These are phyloP conservation scores for Neophaeococcomyces mojaviensis DNA, from an alignment of 2,329 filamentous ascomycete genomes.

Conservation along the genomic window DNA sequence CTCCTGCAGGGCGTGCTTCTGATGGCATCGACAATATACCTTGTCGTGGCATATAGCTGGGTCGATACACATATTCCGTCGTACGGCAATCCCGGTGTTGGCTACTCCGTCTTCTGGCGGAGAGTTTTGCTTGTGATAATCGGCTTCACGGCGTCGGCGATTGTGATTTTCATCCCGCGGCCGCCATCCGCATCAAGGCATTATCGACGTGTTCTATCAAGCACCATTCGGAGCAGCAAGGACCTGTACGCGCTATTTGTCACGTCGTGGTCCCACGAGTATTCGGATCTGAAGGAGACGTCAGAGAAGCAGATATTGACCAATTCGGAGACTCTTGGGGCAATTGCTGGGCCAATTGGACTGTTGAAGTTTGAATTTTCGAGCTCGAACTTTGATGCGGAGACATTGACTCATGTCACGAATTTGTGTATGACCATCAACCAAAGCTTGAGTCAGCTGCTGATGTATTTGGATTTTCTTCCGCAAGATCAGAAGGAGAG, in stretches of 20 bases:
- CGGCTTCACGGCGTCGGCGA: conserved; percentile 10
- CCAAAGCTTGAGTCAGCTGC: conserved; percentile 30
- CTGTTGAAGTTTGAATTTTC: conserved; percentile 34
- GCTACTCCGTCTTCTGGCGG: conserved; percentile 45
- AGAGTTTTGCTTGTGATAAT: conserved; percentile 38
- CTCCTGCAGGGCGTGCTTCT: conserved; percentile 31
- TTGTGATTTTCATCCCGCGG: conserved; percentile 12
- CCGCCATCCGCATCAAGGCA: conserved; percentile 11
- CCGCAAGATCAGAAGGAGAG: conserved; percentile 36
- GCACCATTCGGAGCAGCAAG: conserved; percentile 6
- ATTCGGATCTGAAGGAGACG: conserved; percentile 4
- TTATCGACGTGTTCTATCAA: conserved; percentile 9
- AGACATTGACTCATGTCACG: conserved; percentile 28
- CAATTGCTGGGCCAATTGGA: conserved; percentile 29
- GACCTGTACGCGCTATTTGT: conserved; percentile 11
- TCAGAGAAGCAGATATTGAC: conserved; percentile 22
- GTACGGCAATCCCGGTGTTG: conserved; percentile 42
- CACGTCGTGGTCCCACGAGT: background rate
- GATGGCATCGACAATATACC: conserved; percentile 36
- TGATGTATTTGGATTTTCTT: conserved; percentile 28
- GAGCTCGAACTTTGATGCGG: conserved; percentile 31
- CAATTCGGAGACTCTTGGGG: conserved; percentile 27
- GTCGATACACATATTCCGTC: conserved; percentile 35
- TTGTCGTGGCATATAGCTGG: conserved; percentile 44
- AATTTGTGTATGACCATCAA: conserved; percentile 28